A percentile compares a stretch with the other conserved stretches of the same genome.
Conservation (phyloP, 768 basidiomycete genomes). For the Favolaschia claudopus region DNA sequence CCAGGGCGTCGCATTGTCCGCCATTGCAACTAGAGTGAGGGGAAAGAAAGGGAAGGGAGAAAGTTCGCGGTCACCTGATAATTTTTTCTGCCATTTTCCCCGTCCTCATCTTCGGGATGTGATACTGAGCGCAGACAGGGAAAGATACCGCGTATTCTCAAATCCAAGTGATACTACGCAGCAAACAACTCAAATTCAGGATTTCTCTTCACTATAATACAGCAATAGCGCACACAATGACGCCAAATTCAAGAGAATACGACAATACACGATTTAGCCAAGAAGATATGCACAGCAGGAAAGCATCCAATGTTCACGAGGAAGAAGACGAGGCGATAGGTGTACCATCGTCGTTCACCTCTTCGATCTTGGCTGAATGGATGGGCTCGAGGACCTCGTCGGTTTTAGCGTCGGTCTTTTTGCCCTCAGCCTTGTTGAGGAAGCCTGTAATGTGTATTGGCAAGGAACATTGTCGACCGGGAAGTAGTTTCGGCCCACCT, state of each 20-base stretch:
- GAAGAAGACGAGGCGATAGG: conserved; percentile 14
- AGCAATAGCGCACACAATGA: not conserved
- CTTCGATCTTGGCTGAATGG: conserved; percentile 24
- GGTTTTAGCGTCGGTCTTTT: conserved; percentile 1
- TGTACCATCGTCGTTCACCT: conserved; percentile 18
- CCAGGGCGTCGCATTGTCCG: too few relatives aligned
- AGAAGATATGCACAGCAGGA: not conserved
- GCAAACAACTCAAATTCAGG: too few relatives aligned
- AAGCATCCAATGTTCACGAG: conserved; percentile 5
- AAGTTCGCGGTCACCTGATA: too few relatives aligned
- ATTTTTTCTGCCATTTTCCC: too few relatives aligned
- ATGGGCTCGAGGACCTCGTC: conserved; percentile 22
- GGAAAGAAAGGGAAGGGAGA: too few relatives aligned
- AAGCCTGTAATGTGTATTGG: conserved; percentile 48
- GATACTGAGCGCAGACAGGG: too few relatives aligned
- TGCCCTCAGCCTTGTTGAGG: conserved; percentile 35
- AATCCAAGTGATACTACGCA: too few relatives aligned
- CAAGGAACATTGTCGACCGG: not conserved
- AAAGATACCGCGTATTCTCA: too few relatives aligned
- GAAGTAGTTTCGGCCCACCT: conserved; percentile 50
- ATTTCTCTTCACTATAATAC: too few relatives aligned
- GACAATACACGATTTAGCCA: not conserved
- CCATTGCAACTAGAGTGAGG: too few relatives aligned
- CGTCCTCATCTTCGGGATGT: too few relatives aligned
- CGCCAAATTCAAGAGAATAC: conserved; percentile 3